Conservation (phyloP, 139 green algal genomes). For the Chlamydomonas incerta region DNA sequence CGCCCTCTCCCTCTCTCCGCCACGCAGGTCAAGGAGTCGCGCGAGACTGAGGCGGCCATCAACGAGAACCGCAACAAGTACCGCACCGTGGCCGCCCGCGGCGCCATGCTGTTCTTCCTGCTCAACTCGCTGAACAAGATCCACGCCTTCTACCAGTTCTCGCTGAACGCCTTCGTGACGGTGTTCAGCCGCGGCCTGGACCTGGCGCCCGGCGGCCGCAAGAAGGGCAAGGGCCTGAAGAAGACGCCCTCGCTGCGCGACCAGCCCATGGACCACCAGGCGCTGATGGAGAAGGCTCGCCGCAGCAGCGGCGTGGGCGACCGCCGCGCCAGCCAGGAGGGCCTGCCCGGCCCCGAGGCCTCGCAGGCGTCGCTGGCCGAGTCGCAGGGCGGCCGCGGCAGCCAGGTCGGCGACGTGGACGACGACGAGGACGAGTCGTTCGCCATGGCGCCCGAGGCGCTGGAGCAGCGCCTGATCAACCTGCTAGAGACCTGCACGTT, state of each 20-base stretch:
- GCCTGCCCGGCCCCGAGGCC: constrained; percentile 4
- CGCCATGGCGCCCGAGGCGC: constrained; percentile 72
- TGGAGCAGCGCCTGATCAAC: constrained; percentile 71
- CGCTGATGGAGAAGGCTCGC: constrained; percentile 58
- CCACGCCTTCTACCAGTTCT: constrained; percentile 89
- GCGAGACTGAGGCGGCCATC: constrained; percentile 80
- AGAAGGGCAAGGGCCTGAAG: constrained; percentile 57
- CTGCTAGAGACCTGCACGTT: constrained; percentile 87
- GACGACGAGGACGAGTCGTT: constrained; percentile 64
- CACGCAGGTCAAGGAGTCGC: constrained; percentile 66
- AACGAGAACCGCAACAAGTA: constrained; percentile 89
- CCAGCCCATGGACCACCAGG: constrained; percentile 34
- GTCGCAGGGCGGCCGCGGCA: constrained; percentile 32
- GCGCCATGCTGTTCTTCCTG: constrained; percentile 90
- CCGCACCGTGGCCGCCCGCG: constrained; percentile 73
- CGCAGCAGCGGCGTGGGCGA: constrained; percentile 38
- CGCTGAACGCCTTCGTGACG: constrained; percentile 84
- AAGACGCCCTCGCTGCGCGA: constrained; percentile 17
- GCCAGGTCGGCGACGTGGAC: constrained; percentile 42
- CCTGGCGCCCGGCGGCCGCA: constrained; percentile 73
- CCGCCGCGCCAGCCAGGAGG: constrained; percentile 32
- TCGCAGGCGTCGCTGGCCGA: constrained; percentile 29
- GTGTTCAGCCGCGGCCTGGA: constrained; percentile 86
- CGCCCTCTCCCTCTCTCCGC: too few species aligned
- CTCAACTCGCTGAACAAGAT: constrained; percentile 92